Percentiles rank a stretch among this genome's conserved stretches.
Evolutionary conservation across 768 basidiomycete species (phyloP).

Genomic region (Suillus placidus): DNA sequence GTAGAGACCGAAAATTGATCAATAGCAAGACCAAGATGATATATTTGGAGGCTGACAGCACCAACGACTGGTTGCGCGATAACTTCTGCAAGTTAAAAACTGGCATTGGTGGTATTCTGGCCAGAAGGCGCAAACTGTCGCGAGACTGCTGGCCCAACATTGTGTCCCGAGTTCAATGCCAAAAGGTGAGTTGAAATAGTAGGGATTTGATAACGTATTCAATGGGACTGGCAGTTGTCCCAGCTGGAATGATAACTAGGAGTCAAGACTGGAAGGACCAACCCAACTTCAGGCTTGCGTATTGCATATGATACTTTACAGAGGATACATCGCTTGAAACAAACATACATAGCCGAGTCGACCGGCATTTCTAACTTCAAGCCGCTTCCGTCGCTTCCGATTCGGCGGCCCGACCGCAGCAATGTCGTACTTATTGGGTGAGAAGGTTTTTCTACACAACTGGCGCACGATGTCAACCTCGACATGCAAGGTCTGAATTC

Average conservation of each 20-base stretch:
- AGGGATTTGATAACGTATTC: background rate
- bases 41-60: constrained; percentile 42
- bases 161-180: background rate
- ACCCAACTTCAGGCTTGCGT: background rate
- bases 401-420: background rate
- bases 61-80: background rate
- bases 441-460: background rate
- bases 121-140: background rate
- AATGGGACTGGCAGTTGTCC: background rate
- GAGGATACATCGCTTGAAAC: background rate
- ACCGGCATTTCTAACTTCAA: background rate
- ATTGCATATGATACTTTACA: background rate
- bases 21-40: constrained; percentile 51
- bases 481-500: background rate
- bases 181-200: background rate
- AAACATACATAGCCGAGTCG: background rate
- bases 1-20: constrained; percentile 63
- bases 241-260: background rate
- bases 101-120: constrained; percentile 4
- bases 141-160: background rate
- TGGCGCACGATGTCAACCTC: background rate
- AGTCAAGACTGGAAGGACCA: background rate
- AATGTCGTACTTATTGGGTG: no score
- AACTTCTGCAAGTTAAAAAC: background rate
- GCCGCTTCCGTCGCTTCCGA: background rate